phyloP scores from a whole-genome alignment of 208 protist species.

The Leishmania lainsoni region DNA sequence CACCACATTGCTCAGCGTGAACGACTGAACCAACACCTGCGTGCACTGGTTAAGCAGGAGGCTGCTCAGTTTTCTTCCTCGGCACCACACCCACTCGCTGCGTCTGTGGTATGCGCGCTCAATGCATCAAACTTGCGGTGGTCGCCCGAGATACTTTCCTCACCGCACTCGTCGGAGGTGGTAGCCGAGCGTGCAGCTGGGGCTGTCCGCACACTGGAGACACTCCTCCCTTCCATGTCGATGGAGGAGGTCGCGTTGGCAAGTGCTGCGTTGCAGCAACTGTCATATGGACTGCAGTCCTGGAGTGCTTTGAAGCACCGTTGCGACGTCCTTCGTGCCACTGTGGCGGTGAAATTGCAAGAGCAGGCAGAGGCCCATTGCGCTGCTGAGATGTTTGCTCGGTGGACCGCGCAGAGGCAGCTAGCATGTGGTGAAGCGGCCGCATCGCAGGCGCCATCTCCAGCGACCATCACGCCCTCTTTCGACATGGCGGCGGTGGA shows the following conservation, averaged over 20 bases:
- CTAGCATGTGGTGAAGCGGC: neutral
- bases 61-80: neutral
- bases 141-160: neutral
- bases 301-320: constrained; percentile 8
- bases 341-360: constrained; percentile 19
- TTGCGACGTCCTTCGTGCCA: constrained; percentile 11
- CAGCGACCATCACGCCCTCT: neutral
- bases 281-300: constrained; percentile 22
- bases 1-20: constrained; percentile 12
- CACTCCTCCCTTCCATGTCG: constrained; percentile 27
- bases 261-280: constrained; percentile 25
- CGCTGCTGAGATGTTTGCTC: constrained; percentile 17
- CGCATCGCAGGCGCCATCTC: constrained; percentile 6
- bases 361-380: constrained; percentile 27
- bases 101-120: neutral
- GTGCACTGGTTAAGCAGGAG: constrained; percentile 15
- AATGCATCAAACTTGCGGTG: neutral
- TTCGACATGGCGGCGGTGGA: constrained; percentile 30
- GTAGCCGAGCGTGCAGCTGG: constrained; percentile 10
- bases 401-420: constrained; percentile 13
- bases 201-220: constrained; percentile 15
- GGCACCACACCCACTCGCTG: neutral
- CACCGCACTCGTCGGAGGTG: neutral
- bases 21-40: constrained; percentile 13
- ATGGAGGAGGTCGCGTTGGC: constrained; percentile 38